Evolutionary conservation across 768 basidiomycete species (phyloP).

Genomic region (Mycena latifolia): DNA sequence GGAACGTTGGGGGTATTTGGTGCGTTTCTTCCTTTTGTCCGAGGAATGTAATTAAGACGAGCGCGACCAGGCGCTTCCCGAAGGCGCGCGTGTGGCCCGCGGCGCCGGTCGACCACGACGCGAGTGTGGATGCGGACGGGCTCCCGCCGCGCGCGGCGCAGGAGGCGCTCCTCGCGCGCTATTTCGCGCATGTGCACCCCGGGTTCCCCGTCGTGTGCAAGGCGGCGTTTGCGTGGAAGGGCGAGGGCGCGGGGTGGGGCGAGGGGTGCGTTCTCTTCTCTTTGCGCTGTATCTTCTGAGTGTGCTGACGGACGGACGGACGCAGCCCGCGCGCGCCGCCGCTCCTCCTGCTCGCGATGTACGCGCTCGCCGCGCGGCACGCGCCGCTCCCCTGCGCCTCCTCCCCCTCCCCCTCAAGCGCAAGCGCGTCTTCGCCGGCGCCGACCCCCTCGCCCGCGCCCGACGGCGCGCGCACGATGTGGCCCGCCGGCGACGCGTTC

Average conservation of each 20-base stretch:
- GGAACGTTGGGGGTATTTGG: slow-evolving; percentile 86
- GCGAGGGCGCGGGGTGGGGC: slow-evolving; percentile 42
- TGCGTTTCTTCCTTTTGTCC: slow-evolving; percentile 44
- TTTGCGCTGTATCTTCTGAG: too few species aligned
- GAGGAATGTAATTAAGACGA: not conserved
- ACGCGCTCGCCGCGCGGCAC: slow-evolving; percentile 85
- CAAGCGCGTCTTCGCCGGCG: slow-evolving; percentile 53
- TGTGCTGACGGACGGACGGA: too few species aligned
- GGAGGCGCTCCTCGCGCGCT: slow-evolving; percentile 78
- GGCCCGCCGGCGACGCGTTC: slow-evolving; percentile 83
- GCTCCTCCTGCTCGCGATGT: slow-evolving; percentile 86
- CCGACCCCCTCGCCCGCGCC: too few species aligned
- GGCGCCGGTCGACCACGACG: slow-evolving; percentile 41
- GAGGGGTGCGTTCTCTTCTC: not conserved
- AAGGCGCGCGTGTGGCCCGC: slow-evolving; percentile 93
- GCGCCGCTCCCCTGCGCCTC: slow-evolving; percentile 49
- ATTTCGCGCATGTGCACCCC: slow-evolving; percentile 87
- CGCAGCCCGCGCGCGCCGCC: slow-evolving; percentile 57
- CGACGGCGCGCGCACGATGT: slow-evolving; percentile 62
- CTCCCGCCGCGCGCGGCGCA: slow-evolving; percentile 74
- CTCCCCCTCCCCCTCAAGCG: slow-evolving; percentile 52
- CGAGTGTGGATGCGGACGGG: slow-evolving; percentile 48
- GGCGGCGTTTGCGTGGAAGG: slow-evolving; percentile 58
- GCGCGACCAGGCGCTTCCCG: slow-evolving; percentile 76
- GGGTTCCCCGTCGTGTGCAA: slow-evolving; percentile 85